These are phyloP conservation scores for Yamadazyma insecticola DNA, from an alignment of 805 yeast genomes.

Conservation along the genomic window DNA sequence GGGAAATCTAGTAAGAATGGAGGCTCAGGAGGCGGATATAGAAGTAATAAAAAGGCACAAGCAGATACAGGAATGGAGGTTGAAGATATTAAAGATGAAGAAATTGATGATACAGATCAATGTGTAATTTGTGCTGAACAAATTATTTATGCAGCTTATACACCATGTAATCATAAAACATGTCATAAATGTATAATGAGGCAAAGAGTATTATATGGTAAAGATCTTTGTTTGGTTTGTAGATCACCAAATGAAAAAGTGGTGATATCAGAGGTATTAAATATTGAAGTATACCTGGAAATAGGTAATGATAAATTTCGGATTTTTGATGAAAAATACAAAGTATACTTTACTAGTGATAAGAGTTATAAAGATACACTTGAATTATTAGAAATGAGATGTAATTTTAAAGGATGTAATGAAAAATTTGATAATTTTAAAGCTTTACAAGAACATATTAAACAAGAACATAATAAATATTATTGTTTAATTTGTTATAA, in stretches of 20 bases:
- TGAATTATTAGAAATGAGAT: conserved; percentile 48
- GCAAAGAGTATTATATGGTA: conserved; percentile 74
- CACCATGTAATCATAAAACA: conserved; percentile 80
- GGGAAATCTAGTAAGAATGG: conserved; percentile 2
- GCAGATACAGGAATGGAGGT: conserved; percentile 1
- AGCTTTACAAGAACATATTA: conserved; percentile 60
- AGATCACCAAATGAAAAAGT: conserved; percentile 61
- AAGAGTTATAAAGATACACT: conserved; percentile 46
- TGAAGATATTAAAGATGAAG: conserved; percentile 2
- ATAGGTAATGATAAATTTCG: conserved; percentile 27
- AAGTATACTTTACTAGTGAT: conserved; percentile 56
- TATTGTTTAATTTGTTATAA: conserved; percentile 74
- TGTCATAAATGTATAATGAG: conserved; percentile 83
- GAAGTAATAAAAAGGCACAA: not conserved
- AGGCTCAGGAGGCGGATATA: not conserved
- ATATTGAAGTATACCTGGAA: conserved; percentile 33
- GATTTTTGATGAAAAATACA: conserved; percentile 40
- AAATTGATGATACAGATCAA: conserved; percentile 33
- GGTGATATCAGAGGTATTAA: conserved; percentile 50
- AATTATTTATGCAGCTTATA: conserved; percentile 57
- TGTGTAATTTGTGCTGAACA: conserved; percentile 86
- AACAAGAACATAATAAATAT: conserved; percentile 54
- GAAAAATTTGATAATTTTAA: conserved; percentile 47
- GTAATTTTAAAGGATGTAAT: conserved; percentile 44
- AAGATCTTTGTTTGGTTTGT: conserved; percentile 77